Evolutionary conservation across 352 stramenopile species (phyloP).

Genomic region (Phytophthora sojae): DNA sequence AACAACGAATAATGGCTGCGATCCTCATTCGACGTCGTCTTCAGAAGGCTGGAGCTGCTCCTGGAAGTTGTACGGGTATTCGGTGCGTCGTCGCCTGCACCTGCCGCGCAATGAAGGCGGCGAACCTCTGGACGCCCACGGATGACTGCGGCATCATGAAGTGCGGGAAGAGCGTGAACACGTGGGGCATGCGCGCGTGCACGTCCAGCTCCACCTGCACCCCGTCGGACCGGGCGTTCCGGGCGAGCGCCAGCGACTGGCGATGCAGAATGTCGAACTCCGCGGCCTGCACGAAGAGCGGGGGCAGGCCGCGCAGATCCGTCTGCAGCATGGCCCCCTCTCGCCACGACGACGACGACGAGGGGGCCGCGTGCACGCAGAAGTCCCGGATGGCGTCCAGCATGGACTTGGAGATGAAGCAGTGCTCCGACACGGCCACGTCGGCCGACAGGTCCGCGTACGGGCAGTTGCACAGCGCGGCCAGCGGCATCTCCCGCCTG

Average conservation of each 20-base stretch:
- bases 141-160: constrained; percentile 57
- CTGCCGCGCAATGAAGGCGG: constrained; percentile 48
- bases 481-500: constrained; percentile 35
- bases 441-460: constrained; percentile 53
- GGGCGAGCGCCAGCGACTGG: constrained; percentile 45
- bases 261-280: constrained; percentile 61
- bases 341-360: constrained; percentile 33
- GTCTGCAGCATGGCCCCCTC: constrained; percentile 49
- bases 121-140: constrained; percentile 51
- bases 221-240: constrained; percentile 40
- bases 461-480: constrained; percentile 52
- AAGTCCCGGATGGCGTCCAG: constrained; percentile 45
- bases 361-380: constrained; percentile 24
- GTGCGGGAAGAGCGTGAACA: constrained; percentile 65
- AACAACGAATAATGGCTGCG: too few species aligned
- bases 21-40: background rate
- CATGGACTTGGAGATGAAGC: constrained; percentile 57
- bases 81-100: constrained; percentile 31
- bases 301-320: constrained; percentile 52
- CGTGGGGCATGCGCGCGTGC: constrained; percentile 64
- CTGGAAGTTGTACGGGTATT: constrained; percentile 35
- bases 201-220: constrained; percentile 54
- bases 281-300: constrained; percentile 52
- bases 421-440: constrained; percentile 46
- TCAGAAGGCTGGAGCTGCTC: constrained; percentile 35